phyloP scores from a whole-genome alignment of 202 grass and related monocot genomes.

The Zizania palustris region DNA sequence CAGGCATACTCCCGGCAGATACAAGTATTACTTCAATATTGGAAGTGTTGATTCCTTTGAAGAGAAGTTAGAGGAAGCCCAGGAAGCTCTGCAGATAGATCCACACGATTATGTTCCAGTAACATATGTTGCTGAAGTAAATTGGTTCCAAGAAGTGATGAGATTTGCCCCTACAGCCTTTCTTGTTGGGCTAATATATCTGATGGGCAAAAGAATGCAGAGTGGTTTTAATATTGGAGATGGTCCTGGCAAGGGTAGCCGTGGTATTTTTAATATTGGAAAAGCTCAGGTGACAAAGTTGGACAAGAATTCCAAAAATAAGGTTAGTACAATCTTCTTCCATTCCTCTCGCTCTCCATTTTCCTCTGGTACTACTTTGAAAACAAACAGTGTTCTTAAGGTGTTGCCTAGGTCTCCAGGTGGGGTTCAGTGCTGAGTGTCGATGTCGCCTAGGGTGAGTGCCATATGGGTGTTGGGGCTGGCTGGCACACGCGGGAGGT shows the following conservation, averaged over 20 bases:
- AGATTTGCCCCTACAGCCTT: constrained; percentile 84
- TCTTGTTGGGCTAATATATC: constrained; percentile 84
- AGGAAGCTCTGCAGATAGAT: constrained; percentile 79
- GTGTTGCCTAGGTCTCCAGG: too few species aligned
- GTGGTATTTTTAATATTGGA: constrained; percentile 98
- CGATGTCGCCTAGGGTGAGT: too few species aligned
- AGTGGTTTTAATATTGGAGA: constrained; percentile 92
- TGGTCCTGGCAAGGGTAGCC: constrained; percentile 70
- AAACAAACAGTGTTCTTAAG: too few species aligned
- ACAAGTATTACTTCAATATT: constrained; percentile 96
- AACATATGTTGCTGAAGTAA: constrained; percentile 86
- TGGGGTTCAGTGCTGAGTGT: too few species aligned
- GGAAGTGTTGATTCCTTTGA: constrained; percentile 97
- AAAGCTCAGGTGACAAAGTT: constrained; percentile 91
- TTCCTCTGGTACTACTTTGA: too few species aligned
- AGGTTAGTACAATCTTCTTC: constrained; percentile 49
- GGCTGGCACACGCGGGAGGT: too few species aligned
- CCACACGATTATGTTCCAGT: constrained; percentile 87
- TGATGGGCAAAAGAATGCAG: constrained; percentile 88
- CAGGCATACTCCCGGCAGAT: constrained; percentile 61
- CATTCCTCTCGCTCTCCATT: too few species aligned
- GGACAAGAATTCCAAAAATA: constrained; percentile 99
- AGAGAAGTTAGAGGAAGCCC: constrained; percentile 97
- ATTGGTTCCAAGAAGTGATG: constrained; percentile 87
- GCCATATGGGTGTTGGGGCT: too few species aligned